Base-by-base conservation (phyloP, 495 filamentous ascomycete genomes). In the Penicillium salamii region DNA sequence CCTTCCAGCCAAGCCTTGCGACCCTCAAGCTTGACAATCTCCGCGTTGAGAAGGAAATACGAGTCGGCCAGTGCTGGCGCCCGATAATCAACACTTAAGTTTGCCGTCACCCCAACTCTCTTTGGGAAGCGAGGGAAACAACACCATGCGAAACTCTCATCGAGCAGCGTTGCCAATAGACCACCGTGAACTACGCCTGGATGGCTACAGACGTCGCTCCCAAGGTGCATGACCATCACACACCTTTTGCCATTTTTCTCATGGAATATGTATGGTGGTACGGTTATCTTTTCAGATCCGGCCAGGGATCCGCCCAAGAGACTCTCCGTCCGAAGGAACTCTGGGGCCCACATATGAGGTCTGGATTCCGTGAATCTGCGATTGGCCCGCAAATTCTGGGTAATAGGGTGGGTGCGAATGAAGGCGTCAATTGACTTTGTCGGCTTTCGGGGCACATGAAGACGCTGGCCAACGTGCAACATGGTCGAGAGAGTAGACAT, bases 1-100 rank as follows among this genome's bases (percentile, higher is more conserved):
- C 88, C 91, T 68, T 89, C 84, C 4, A 95, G 88, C 90, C 90
- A 97, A 18, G 90, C 91, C 67, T 97, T 97, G 52, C 92, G 76
- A 6, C 91, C 92, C 61, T 96, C 89, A 5, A 90, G 85, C 71
- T 87, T 91, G n/a, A 78, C 80, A 17, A 89, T 93, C 52, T 80
- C 79, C 12, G 88, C 92, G 50, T 77, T 79, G 44, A 97, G 65
- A 18, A 95, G 87, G 29, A 90, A 71, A 61, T 84, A 93, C 42
- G 77, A 75, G 14, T 80, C 77, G 13, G 91, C 88, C 58, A 77
- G 75, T 26, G 82, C 83, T 5, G 91, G 91, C 23, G 75, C 76
- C 54, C 83, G 79, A 68, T 96, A 97, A 62, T 92, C 87, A 61
- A 97, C 81, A 45, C 86, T 91, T 54, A 97, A 67, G 58, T 84